Base-by-base conservation (phyloP, 805 yeast species). In the Millerozyma miso region DNA sequence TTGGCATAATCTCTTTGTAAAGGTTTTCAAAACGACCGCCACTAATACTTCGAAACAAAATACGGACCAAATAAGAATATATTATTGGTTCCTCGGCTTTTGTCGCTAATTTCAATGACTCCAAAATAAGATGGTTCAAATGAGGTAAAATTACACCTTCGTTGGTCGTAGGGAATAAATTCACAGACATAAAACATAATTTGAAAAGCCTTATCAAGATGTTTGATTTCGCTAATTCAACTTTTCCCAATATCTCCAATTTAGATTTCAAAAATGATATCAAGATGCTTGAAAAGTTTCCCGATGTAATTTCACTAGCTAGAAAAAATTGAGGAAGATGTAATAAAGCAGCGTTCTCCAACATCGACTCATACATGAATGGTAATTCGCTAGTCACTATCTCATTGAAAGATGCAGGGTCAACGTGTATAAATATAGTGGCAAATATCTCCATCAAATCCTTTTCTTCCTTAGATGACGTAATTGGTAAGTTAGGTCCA, bases 361-460 rank as follows among this genome's bases (percentile, higher is more conserved):
- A 67, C 80, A 88, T 85, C 2, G 87, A 77, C 12, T 85, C 81
- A 54, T 87, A 88, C 61, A 90, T 69, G 53, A 78, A 81, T 17
- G 83, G 86, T 43, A 91, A 71, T 61, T 93, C 96, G 2, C 82
- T 74, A 48, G 81, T 88, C 7, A 89, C 82, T 48, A 93, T 84
- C 63, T 93, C 99, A 59, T 88, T 90, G 63, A 95, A 95, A 0
- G 97, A 86, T 0, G 98, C 89, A 16, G 96, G 90, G 57, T 95
- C 99, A 42, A 95, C 78, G 58, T 88, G 96, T 51, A 89, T 87
- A 63, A 88, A 93, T 53, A 93, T 87, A 1, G 96, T 85, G 0
- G 97, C 97, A 59, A 93, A 80, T 3, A 89, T 83, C 57, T 95
- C 99, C 96, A 93, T 89, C 44, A 90, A 69, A 54, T 93, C 99